Evolutionary conservation across 2,329 filamentous ascomycete genomes (phyloP), one percentile per base, ranked within the genome.

Genomic region (Periconia sp.): DNA sequence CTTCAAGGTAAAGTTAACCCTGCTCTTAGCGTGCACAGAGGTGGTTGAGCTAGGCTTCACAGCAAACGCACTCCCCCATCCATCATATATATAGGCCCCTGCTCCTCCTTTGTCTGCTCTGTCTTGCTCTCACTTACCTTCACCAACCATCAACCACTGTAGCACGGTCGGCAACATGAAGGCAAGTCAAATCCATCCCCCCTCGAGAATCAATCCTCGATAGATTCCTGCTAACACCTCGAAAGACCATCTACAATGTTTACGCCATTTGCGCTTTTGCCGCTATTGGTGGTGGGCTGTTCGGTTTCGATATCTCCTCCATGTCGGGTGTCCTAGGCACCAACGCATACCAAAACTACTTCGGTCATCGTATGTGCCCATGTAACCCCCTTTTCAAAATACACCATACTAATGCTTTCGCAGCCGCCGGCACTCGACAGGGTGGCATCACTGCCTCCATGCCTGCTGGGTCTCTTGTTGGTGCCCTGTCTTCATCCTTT

Each of bases 241-340:
- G 15, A 27, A 31, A 64, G 58, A 71, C 67, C 15, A 70, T 68
- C 58, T 73, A 73, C 55, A 85, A 83, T 65, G 77, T 85, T 46
- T 86, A 86, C 68, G 77, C 79, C 57, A 85, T 86, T 57, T 87
- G 84, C 70, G 76, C 74, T 55, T 85, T 87, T 64, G 84, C 84
- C 66, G 82, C 84, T 64, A 83, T 87, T 57, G 84, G 72, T 35
- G 73, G 73, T 50, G 70, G 60, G 2, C 63, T 75, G 13, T 74
- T 75, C 49, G 73, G 73, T 50, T 74, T 75, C 60, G 73, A 75
- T 46, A 74, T 75, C 58, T 68, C 65, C 7, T 74, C 71, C 42
- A 75, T 74, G 73, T 68, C 64, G 13, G 73, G 72, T 52, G 72
- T 74, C 20, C 52, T 75, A 11, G 73, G 71, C 20, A 74, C 71